A percentile compares a stretch with the other conserved stretches of the same genome.
Conservation (phyloP, 805 yeast species). For the Cyberlindnera americana region DNA sequence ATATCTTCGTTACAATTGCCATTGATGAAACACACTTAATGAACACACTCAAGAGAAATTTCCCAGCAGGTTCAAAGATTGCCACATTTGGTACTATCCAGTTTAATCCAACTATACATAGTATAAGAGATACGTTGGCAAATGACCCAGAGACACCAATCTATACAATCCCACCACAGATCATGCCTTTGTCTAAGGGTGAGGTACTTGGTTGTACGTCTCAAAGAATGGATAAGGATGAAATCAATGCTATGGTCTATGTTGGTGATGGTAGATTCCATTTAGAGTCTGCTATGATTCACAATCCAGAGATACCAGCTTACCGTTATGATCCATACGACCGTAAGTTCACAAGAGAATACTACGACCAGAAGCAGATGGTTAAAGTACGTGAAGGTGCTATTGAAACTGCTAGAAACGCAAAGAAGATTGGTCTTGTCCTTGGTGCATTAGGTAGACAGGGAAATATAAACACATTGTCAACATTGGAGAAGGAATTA, state of each 20-base stretch:
- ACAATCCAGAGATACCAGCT: constrained; percentile 90
- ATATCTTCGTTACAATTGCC: constrained; percentile 89
- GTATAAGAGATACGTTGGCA: constrained; percentile 59
- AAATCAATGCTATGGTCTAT: constrained; percentile 78
- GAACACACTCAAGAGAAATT: constrained; percentile 71
- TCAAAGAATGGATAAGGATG: constrained; percentile 63
- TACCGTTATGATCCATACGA: constrained; percentile 94
- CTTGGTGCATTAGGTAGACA: constrained; percentile 95
- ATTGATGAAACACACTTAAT: constrained; percentile 81
- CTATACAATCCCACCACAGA: constrained; percentile 80
- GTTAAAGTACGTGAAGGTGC: constrained; percentile 72
- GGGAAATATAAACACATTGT: constrained; percentile 78
- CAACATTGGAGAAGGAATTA: constrained; percentile 57
- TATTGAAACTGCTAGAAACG: constrained; percentile 52
- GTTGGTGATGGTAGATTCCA: constrained; percentile 97
- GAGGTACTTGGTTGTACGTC: constrained; percentile 97
- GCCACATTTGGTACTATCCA: constrained; percentile 96
- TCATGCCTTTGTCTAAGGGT: constrained; percentile 88
- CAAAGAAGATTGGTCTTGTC: constrained; percentile 74
- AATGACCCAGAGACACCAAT: constrained; percentile 44
- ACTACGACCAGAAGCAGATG: constrained; percentile 84
- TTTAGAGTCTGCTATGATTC: constrained; percentile 94
- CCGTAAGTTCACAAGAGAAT: constrained; percentile 83
- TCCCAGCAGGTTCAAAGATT: constrained; percentile 56
- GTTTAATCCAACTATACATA: constrained; percentile 91